phyloP scores from a whole-genome alignment of 1,139 yeast species.

The Saccharomyces hybrid region DNA sequence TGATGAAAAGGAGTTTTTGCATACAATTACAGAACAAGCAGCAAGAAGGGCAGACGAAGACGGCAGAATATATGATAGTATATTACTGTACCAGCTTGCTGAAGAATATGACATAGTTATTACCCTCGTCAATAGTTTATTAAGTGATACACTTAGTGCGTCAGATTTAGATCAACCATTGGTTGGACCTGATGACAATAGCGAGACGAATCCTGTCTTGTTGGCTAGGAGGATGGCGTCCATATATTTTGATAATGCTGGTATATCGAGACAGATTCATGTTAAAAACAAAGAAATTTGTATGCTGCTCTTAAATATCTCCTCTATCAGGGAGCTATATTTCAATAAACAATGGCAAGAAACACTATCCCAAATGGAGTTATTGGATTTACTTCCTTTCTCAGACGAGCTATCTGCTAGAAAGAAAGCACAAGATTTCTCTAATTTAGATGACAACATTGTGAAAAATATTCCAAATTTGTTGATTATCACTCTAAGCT shows the following conservation, averaged over 20 bases:
- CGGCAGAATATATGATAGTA: slow-evolving; percentile 81
- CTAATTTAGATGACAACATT: slow-evolving; percentile 58
- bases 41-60: slow-evolving; percentile 88
- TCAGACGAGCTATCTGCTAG: slow-evolving; percentile 42
- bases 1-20: slow-evolving; percentile 47
- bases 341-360: slow-evolving; percentile 52
- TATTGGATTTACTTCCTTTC: slow-evolving; percentile 58
- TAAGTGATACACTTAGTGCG: slow-evolving; percentile 72
- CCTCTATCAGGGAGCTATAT: slow-evolving; percentile 58
- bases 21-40: slow-evolving; percentile 72
- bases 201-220: slow-evolving; percentile 38
- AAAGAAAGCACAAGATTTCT: slow-evolving; percentile 48
- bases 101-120: slow-evolving; percentile 88
- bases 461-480: slow-evolving; percentile 75
- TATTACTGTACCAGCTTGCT: slow-evolving; percentile 76
- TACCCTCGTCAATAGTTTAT: slow-evolving; percentile 59
- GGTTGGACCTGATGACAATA: slow-evolving; percentile 28
- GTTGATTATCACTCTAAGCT: slow-evolving; percentile 73
- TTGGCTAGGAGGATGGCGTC: slow-evolving; percentile 52
- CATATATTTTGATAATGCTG: slow-evolving; percentile 41
- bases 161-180: slow-evolving; percentile 66
- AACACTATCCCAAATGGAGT: slow-evolving; percentile 49
- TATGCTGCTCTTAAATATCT: slow-evolving; percentile 53
- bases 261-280: slow-evolving; percentile 41
- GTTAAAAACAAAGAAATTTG: slow-evolving; percentile 53